A percentile compares a stretch with the other conserved stretches of the same genome.
phyloP scores from a whole-genome alignment of 2,329 filamentous ascomycete species.

The Cordyceps pruinosa region DNA sequence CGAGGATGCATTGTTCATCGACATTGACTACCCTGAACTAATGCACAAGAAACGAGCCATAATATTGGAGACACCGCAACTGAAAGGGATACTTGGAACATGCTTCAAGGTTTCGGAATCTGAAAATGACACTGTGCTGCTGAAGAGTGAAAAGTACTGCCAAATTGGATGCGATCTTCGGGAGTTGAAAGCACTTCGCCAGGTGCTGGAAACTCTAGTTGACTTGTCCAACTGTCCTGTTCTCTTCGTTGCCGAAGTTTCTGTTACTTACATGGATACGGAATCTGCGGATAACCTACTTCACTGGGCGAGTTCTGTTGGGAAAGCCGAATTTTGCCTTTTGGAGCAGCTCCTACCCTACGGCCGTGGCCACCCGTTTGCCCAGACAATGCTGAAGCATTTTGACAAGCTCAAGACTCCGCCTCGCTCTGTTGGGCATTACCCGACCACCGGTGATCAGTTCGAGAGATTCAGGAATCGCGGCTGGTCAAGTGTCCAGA shows the following conservation, averaged over 20 bases:
- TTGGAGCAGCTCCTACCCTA: conserved; percentile 82
- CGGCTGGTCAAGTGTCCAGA: conserved; percentile 60
- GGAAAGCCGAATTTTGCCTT: conserved; percentile 72
- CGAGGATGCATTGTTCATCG: conserved; percentile 60
- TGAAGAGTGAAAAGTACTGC: conserved; percentile 64
- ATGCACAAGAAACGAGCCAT: conserved; percentile 66
- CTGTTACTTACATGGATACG: conserved; percentile 82
- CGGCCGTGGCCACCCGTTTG: conserved; percentile 73
- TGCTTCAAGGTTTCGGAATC: conserved; percentile 28
- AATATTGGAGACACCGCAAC: conserved; percentile 55
- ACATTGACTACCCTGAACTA: conserved; percentile 78
- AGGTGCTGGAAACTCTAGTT: conserved; percentile 51
- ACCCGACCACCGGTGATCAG: conserved; percentile 62
- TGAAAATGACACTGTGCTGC: conserved; percentile 42
- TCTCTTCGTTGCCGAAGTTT: conserved; percentile 83
- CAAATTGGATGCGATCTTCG: conserved; percentile 78
- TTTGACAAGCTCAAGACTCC: conserved; percentile 76
- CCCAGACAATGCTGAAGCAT: conserved; percentile 75
- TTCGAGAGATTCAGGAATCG: conserved; percentile 56
- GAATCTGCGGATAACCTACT: conserved; percentile 67
- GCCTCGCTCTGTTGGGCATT: conserved; percentile 65
- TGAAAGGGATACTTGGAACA: conserved; percentile 34
- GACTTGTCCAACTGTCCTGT: conserved; percentile 54
- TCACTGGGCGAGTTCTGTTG: conserved; percentile 65
- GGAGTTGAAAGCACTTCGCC: conserved; percentile 54